Conservation (phyloP, 1,139 yeast genomes). For the Kurtzmaniella quercitrusa region DNA sequence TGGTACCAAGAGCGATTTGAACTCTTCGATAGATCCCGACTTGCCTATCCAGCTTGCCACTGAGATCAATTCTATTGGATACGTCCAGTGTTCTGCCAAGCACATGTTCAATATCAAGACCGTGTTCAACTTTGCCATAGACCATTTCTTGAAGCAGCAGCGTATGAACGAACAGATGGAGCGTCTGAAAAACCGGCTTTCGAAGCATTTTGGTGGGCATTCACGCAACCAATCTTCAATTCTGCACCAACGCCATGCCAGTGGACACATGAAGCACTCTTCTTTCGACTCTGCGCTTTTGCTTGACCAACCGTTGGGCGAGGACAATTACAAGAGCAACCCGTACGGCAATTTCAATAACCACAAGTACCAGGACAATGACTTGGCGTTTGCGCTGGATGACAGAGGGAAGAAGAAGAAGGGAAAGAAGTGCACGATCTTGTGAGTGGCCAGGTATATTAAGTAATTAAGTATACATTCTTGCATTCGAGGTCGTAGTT, state of each 20-base stretch:
- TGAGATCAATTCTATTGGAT: conserved; percentile 70
- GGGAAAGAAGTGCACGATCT: conserved; percentile 29
- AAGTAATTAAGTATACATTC: too few species aligned
- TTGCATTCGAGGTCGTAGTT: too few species aligned
- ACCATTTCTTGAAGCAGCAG: conserved; percentile 31
- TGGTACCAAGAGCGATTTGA: conserved; percentile 74
- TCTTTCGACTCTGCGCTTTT: conserved; percentile 35
- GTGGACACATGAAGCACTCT: conserved; percentile 34
- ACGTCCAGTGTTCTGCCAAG: conserved; percentile 77
- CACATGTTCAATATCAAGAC: conserved; percentile 60
- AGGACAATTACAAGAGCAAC: conserved; percentile 26
- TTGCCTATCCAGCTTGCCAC: conserved; percentile 55
- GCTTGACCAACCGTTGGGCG: conserved; percentile 37
- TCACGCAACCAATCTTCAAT: conserved; percentile 22
- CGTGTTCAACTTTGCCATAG: conserved; percentile 57
- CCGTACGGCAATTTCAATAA: conserved; percentile 28
- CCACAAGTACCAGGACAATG: conserved; percentile 34
- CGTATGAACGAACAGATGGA: conserved; percentile 38
- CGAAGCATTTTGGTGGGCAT: conserved; percentile 25
- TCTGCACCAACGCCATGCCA: conserved; percentile 14
- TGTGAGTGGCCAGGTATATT: conserved; percentile 15
- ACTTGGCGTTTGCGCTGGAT: conserved; percentile 38
- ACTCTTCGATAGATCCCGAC: conserved; percentile 40
- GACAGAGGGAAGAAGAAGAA: conserved; percentile 24
- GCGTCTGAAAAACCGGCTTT: conserved; percentile 30